Evolutionary conservation across 2,329 filamentous ascomycete genomes (phyloP).

Genomic region (Diplocarpon mali): DNA sequence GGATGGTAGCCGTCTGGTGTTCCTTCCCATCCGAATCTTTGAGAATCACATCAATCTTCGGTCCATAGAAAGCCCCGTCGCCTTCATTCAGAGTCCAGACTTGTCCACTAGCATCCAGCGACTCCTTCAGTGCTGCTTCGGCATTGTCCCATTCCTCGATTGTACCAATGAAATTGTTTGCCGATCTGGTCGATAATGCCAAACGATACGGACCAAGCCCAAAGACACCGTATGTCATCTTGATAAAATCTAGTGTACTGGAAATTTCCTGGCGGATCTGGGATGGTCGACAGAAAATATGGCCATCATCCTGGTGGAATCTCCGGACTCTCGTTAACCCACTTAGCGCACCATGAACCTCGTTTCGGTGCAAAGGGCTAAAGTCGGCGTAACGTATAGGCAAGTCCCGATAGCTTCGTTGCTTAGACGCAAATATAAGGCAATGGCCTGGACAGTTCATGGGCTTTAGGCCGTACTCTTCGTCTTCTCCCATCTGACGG

Average conservation of each 20-base stretch:
- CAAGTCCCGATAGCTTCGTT: constrained; percentile 67
- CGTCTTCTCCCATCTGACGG: constrained; percentile 42
- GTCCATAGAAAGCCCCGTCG: constrained; percentile 83
- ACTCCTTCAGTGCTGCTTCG: constrained; percentile 53
- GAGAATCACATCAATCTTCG: constrained; percentile 82
- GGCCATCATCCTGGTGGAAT: constrained; percentile 85
- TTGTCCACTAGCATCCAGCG: constrained; percentile 51
- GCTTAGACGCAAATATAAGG: constrained; percentile 65
- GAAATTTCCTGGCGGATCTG: constrained; percentile 68
- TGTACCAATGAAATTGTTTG: constrained; percentile 66
- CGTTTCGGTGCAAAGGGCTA: constrained; percentile 76
- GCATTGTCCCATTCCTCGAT: constrained; percentile 58
- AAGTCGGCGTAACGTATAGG: constrained; percentile 83
- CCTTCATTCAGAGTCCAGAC: constrained; percentile 67
- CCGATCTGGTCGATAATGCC: constrained; percentile 67
- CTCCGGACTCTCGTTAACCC: constrained; percentile 75
- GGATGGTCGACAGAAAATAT: constrained; percentile 74
- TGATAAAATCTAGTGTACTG: constrained; percentile 63
- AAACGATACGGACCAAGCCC: constrained; percentile 63
- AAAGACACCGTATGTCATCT: constrained; percentile 59
- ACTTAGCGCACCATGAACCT: constrained; percentile 69
- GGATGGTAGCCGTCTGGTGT: constrained; percentile 80
- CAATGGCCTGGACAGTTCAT: constrained; percentile 93
- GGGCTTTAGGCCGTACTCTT: constrained; percentile 75
- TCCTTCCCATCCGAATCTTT: constrained; percentile 73